phyloP scores from a whole-genome alignment of 192 early-diverging fungal genomes.

The Coemansia sp. region DNA sequence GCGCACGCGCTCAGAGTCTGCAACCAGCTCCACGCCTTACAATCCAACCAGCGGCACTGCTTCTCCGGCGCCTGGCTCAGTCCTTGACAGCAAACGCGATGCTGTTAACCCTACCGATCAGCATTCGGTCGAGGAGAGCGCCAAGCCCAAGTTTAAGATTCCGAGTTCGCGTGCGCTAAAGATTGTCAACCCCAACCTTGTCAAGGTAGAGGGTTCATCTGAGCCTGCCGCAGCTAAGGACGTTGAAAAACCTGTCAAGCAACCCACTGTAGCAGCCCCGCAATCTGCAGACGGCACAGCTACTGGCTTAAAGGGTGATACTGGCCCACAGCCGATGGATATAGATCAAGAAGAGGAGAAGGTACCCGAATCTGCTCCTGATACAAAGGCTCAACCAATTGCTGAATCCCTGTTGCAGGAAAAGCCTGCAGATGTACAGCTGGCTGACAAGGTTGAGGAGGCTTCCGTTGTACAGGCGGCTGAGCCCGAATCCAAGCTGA shows the following conservation, averaged over 20 bases:
- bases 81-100: slow-evolving; percentile 28
- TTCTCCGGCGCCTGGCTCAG: slow-evolving; percentile 32
- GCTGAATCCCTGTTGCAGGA: not conserved
- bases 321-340: slow-evolving; percentile 24
- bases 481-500: slow-evolving; percentile 13
- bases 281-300: slow-evolving; percentile 20
- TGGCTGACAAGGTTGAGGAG: slow-evolving; percentile 15
- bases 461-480: not conserved
- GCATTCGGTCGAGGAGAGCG: slow-evolving; percentile 25
- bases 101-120: slow-evolving; percentile 17
- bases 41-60: slow-evolving; percentile 43
- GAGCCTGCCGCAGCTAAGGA: slow-evolving; percentile 22
- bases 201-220: slow-evolving; percentile 15
- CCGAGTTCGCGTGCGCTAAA: slow-evolving; percentile 44
- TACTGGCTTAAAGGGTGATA: slow-evolving; percentile 1
- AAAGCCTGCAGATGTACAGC: slow-evolving; percentile 15
- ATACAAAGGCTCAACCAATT: not conserved
- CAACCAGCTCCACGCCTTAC: slow-evolving; percentile 46
- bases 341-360: slow-evolving; percentile 28
- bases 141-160: slow-evolving; percentile 50
- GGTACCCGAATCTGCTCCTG: slow-evolving; percentile 19
- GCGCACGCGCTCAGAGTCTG: slow-evolving; percentile 36
- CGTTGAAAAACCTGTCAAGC: not conserved
- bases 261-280: not conserved
- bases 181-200: slow-evolving; percentile 52